Base-by-base conservation (phyloP, 2,329 filamentous ascomycete species). In the Septoria linicola region DNA sequence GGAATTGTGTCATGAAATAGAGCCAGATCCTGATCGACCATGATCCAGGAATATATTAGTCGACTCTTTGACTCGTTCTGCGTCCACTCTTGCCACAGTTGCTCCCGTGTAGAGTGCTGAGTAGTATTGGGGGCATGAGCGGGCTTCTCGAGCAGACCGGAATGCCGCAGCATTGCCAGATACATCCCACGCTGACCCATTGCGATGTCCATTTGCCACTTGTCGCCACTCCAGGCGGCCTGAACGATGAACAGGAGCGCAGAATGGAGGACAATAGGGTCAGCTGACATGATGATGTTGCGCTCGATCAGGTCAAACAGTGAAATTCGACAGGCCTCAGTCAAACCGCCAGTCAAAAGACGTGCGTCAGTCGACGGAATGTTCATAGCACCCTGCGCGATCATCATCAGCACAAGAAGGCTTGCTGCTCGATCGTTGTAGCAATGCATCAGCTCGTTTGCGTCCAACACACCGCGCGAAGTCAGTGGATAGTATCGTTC, bases 121-220 rank as follows among this genome's bases (percentile, higher is more conserved):
- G 72, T 41, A 72, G 75, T 31, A 73, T 70, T 16, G 71, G 69
- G 3, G 71, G 72, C 47, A 74, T 76, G 7, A 72, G 70, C 51
- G 7, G 54, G 48, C 39, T 62, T 63, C 52, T 86, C 82, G 23
- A 88, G 70, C 70, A 85, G 80, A 17, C 84, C 83, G 0, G 83
- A 83, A 65, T 88, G 83, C 60, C 83, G 80, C 17, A 88, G 71
- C 84, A 88, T 88, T 52, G 83, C 79, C 53, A 86, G 77, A 66
- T 88, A 88, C 82, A 87, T 87, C 51, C 82, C 82, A 41, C 83
- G 77, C 67, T 87, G 85, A 23, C 84, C 84, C 82, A 87, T 86
- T 35, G 83, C 80, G 58, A 87, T 86, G 62, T 88, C 84, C 84
- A 87, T 88, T 58, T 87, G 81, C 83, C 84, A 87, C 69, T 87